These are phyloP conservation scores for Moringa oleifera DNA, from an alignment of 345 rosid species.

Conservation along the genomic window DNA sequence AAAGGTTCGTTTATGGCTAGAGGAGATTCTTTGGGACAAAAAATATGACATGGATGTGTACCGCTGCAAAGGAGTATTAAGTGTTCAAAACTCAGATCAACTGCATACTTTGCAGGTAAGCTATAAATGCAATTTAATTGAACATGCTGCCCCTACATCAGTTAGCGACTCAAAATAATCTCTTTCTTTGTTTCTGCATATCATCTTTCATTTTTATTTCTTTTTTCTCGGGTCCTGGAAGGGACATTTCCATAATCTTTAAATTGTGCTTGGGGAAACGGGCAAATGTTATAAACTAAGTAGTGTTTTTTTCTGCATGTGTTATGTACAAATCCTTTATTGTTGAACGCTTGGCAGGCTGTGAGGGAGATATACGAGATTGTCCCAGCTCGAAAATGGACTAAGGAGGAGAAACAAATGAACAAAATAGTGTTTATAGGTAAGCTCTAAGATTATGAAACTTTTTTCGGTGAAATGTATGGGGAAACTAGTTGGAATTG, in stretches of 20 bases:
- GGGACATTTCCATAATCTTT: too few relatives aligned
- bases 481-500: neutral
- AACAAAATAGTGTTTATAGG: conserved; percentile 89
- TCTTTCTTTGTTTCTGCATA: too few relatives aligned
- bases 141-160: neutral
- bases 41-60: conserved; percentile 71
- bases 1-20: conserved; percentile 79
- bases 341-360: conserved; percentile 44
- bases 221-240: too few relatives aligned
- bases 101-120: conserved; percentile 89
- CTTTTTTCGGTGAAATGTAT: neutral
- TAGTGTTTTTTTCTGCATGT: too few relatives aligned
- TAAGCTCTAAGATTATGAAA: conserved; percentile 18
- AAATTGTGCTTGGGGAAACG: neutral
- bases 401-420: conserved; percentile 37
- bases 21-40: conserved; percentile 94
- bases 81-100: conserved; percentile 55
- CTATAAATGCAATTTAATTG: conserved; percentile 5
- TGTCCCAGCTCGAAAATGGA: conserved; percentile 79
- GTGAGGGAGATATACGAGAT: conserved; percentile 94
- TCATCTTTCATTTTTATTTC: too few relatives aligned
- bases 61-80: conserved; percentile 88
- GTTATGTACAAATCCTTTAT: conserved; percentile 14
- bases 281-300: too few relatives aligned
- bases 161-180: too few relatives aligned